phyloP scores from a whole-genome alignment of 176 grass and related monocot species.

The Eragrostis curvula region DNA sequence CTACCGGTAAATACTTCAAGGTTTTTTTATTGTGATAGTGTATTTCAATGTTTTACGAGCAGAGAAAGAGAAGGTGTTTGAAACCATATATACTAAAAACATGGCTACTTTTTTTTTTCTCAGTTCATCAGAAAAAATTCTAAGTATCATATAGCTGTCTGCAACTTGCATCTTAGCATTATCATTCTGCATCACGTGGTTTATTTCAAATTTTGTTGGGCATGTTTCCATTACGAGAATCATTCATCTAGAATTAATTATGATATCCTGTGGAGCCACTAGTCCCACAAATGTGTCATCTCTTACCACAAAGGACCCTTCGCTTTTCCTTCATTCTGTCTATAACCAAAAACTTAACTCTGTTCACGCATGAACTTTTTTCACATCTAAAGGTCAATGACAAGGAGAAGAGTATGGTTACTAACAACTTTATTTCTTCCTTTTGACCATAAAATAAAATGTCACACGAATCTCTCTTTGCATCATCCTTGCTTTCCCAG shows the following conservation, averaged over 20 bases:
- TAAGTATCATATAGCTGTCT: no score
- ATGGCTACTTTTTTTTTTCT: no score
- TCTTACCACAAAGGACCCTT: not conserved
- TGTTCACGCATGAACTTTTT: conserved; percentile 30
- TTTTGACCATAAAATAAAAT: conserved; percentile 54
- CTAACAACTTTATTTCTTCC: conserved; percentile 12
- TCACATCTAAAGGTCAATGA: conserved; percentile 37
- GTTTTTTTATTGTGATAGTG: no score
- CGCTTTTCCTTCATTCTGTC: conserved; percentile 23
- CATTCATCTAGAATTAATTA: conserved; percentile 9
- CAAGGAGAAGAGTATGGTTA: conserved; percentile 30
- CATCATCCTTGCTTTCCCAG: conserved; percentile 14
- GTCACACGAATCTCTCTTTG: conserved; percentile 30
- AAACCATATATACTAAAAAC: no score
- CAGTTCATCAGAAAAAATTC: no score
- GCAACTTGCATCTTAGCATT: not conserved
- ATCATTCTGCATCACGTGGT: not conserved
- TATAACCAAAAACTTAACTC: not conserved
- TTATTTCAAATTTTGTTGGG: not conserved
- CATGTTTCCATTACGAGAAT: conserved; percentile 15
- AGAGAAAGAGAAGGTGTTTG: no score
- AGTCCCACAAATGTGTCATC: not conserved
- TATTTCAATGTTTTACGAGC: no score
- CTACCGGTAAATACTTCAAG: no score
- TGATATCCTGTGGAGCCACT: conserved; percentile 8